phyloP scores from a whole-genome alignment of 805 yeast genomes.

The Yarrowia sp. region DNA sequence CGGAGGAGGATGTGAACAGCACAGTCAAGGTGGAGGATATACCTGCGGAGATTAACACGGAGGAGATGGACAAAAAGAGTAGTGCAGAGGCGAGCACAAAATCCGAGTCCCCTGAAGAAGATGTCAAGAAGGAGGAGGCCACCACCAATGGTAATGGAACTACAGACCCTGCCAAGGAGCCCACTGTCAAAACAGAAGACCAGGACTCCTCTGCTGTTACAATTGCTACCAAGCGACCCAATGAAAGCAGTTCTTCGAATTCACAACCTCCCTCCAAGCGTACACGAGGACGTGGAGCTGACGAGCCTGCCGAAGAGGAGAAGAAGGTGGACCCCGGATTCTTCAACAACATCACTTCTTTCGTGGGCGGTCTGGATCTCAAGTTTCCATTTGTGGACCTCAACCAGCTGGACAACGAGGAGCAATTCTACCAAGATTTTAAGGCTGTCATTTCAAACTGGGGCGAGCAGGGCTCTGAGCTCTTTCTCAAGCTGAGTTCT shows the following conservation, averaged over 20 bases:
- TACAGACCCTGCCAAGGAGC: not conserved
- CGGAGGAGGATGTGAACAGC: not conserved
- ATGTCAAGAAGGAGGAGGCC: not conserved
- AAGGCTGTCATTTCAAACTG: constrained; percentile 11
- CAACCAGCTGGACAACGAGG: not conserved
- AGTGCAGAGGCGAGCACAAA: not conserved
- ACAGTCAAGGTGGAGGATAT: constrained; percentile 4
- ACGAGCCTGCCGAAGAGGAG: not conserved
- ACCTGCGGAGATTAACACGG: not conserved
- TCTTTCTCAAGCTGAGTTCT: constrained; percentile 3
- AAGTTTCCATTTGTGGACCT: not conserved
- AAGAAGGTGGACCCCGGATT: not conserved
- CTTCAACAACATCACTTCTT: not conserved
- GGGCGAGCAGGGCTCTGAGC: constrained; percentile 20
- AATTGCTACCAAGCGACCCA: not conserved
- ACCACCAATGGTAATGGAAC: not conserved
- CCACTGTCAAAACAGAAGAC: not conserved
- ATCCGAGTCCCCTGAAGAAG: not conserved
- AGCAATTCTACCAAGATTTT: constrained; percentile 5
- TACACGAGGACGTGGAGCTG: constrained; percentile 10
- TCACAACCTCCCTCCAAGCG: constrained; percentile 4
- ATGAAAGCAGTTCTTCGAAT: not conserved
- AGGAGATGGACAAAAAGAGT: not conserved
- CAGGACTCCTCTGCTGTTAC: not conserved
- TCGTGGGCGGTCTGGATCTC: not conserved